These are phyloP conservation scores for Penicillium sclerotigenum DNA, from an alignment of 2,329 filamentous ascomycete species.

Conservation along the genomic window DNA sequence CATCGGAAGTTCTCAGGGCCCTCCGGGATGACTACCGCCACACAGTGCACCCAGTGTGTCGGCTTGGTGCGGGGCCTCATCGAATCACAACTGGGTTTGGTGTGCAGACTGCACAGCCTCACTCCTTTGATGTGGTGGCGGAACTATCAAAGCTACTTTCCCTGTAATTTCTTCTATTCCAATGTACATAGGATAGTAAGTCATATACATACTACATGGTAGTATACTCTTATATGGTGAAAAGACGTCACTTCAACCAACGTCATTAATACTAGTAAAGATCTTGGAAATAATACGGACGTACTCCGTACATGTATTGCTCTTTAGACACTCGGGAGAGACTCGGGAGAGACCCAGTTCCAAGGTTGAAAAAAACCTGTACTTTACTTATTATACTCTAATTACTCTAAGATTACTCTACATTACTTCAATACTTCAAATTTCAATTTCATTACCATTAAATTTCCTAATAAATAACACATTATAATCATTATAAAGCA, in stretches of 20 bases:
- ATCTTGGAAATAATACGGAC: not conserved
- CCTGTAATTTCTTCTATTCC: conserved; percentile 4
- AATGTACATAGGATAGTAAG: no score
- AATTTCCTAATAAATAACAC: not conserved
- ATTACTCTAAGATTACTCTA: no score
- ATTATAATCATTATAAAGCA: not conserved
- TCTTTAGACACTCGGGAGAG: not conserved
- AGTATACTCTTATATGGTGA: not conserved
- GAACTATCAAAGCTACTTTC: conserved; percentile 4
- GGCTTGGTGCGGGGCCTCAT: conserved; percentile 25
- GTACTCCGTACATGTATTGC: conserved; percentile 14
- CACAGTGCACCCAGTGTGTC: conserved; percentile 22
- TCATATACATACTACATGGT: no score
- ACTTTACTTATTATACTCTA: conserved; percentile 1
- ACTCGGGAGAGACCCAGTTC: conserved; percentile 25
- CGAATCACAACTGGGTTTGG: conserved; percentile 18
- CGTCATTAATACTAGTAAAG: conserved; percentile 3
- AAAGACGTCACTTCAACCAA: conserved; percentile 15
- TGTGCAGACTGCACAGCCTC: conserved; percentile 32
- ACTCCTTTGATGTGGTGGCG: conserved; percentile 16
- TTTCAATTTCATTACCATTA: conserved; percentile 4
- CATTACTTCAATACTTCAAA: not conserved
- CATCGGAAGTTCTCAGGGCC: not conserved
- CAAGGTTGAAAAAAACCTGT: conserved; percentile 17
- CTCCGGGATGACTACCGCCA: conserved; percentile 15